Evolutionary conservation across 2,329 filamentous ascomycete species (phyloP).

Genomic region (Fusarium redolens): DNA sequence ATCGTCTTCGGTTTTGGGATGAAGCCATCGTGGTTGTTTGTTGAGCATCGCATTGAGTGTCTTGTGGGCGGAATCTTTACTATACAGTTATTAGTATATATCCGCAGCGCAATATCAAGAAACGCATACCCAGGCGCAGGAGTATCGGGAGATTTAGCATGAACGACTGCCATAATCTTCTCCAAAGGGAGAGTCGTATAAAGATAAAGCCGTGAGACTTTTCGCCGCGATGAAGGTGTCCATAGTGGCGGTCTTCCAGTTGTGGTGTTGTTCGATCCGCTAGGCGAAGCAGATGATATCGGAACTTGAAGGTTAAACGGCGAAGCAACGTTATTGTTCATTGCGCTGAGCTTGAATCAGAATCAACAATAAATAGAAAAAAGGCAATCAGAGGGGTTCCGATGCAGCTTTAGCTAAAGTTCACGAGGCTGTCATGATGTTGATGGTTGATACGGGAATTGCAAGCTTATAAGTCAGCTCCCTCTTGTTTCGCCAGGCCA

Average conservation of each 20-base stretch:
- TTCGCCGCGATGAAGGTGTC: constrained; percentile 64
- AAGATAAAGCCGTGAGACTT: constrained; percentile 66
- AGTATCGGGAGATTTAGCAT: constrained; percentile 54
- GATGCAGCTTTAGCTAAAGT: constrained; percentile 28
- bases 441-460: constrained; percentile 10
- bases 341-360: background rate
- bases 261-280: constrained; percentile 46
- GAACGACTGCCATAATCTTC: constrained; percentile 62
- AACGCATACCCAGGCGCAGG: constrained; percentile 60
- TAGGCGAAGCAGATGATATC: constrained; percentile 44
- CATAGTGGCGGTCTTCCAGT: constrained; percentile 67
- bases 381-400: constrained; percentile 5
- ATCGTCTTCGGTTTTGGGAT: constrained; percentile 62
- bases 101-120: background rate
- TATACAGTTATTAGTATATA: constrained; percentile 42
- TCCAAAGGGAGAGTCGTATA: constrained; percentile 65
- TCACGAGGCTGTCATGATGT: constrained; percentile 32
- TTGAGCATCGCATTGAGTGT: constrained; percentile 67
- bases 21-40: constrained; percentile 69
- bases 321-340: constrained; percentile 31
- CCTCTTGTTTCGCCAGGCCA: constrained; percentile 19
- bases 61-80: constrained; percentile 69
- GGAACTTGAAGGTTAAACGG: constrained; percentile 32
- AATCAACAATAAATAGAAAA: background rate
- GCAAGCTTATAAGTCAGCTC: constrained; percentile 34